Base-by-base conservation (phyloP, 1,284 basidiomycete genomes). In the Exobasidium cylindrosporum region DNA sequence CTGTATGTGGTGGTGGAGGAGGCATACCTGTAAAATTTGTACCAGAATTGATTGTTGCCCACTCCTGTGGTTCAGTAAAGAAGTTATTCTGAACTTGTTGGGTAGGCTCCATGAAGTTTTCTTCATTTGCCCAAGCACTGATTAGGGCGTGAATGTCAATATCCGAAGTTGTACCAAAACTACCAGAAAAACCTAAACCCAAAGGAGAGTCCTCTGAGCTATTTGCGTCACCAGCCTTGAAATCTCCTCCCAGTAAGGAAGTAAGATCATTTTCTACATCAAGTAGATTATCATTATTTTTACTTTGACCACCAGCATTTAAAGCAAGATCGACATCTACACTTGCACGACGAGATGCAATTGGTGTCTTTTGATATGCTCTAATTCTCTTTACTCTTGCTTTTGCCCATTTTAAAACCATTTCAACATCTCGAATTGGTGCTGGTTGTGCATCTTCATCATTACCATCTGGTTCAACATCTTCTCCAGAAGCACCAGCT, bases 381-480 rank as follows among this genome's bases (percentile, higher is more conserved):
- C 29, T 14, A 29, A 26, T 45, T 3, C 46, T 32, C 24, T 53
- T 58, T 13, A 69, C 64, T 13, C 66, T 49, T 4, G 62, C 64
- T 44, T 67, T 68, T 32, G 70, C 70, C 70, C 70, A 73, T 54
- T 67, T 65, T 52, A 73, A 62, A 52, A 73, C 70, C 69, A 73
- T 73, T 58, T 73, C 70, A 40, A 73, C 62, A 58, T 73, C 70
- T 17, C 70, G 52, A 35, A 73, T 70, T 5, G 67, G 69, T 10
- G 71, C 71, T 2, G 57, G 62, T 50, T 73, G 70, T 0, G 70
- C 70, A 53, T 72, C 70, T 52, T 70, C 70, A 35, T 72, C 70
- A 50, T 63, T 66, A 2, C 63, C 68, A 10, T 40, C 35, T 10
- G 7, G 17, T 40, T 40, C 35, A 40, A 7, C 35, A 13, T 72